A percentile compares a stretch with the other conserved stretches of the same genome.
Evolutionary conservation across 495 filamentous ascomycete genomes (phyloP).

Genomic region (Mytilinidion resinicola): DNA sequence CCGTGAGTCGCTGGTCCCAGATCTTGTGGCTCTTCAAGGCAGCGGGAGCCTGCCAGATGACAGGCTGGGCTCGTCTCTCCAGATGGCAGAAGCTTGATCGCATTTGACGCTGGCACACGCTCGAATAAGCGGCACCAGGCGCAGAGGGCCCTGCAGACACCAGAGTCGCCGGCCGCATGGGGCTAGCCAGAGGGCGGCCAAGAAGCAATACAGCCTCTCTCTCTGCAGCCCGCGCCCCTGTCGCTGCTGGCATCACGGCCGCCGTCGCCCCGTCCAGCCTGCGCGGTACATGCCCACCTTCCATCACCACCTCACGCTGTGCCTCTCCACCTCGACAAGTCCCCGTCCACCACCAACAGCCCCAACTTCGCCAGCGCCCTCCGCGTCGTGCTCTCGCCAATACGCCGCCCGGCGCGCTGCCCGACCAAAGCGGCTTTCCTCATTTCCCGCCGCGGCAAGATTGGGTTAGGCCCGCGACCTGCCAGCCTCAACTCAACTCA

Average conservation of each 20-base stretch:
- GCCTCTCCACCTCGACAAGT: not conserved
- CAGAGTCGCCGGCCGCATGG: too few relatives aligned
- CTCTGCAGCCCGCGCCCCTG: constrained; percentile 14
- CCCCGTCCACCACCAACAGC: not conserved
- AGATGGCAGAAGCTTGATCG: too few relatives aligned
- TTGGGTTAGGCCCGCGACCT: not conserved
- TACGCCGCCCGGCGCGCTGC: not conserved
- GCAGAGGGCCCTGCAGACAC: too few relatives aligned
- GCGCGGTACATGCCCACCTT: not conserved
- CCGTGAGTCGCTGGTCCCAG: too few relatives aligned
- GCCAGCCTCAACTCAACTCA: constrained; percentile 4
- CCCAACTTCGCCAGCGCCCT: not conserved
- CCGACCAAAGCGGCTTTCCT: not conserved
- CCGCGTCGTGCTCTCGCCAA: not conserved
- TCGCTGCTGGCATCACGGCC: constrained; percentile 8
- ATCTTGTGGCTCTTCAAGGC: too few relatives aligned
- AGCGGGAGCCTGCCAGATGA: too few relatives aligned
- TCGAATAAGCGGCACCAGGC: too few relatives aligned
- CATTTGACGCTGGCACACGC: too few relatives aligned
- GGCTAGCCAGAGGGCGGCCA: too few relatives aligned
- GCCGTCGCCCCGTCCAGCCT: constrained; percentile 1
- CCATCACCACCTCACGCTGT: not conserved
- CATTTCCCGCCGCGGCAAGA: not conserved
- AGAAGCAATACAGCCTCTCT: constrained; percentile 13
- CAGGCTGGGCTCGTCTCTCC: too few relatives aligned